These are phyloP conservation scores for Spongispora temasekensis DNA, from an alignment of 1,284 basidiomycete genomes.

Conservation along the genomic window DNA sequence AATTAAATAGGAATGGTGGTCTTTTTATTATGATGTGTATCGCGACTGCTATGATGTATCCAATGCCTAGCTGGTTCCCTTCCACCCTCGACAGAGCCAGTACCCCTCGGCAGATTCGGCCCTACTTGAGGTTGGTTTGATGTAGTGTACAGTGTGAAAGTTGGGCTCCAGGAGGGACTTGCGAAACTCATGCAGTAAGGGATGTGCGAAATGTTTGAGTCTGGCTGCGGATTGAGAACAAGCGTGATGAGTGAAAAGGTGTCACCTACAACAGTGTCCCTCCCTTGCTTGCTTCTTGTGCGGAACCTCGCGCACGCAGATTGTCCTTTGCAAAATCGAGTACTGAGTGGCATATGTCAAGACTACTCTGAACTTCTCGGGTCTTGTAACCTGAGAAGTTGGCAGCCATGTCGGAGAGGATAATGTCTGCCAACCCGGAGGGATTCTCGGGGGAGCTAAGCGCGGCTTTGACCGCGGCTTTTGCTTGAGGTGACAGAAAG, in stretches of 20 bases:
- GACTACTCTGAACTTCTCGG: conserved; percentile 59
- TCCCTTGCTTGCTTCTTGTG: conserved; percentile 43
- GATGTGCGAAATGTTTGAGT: conserved; percentile 75
- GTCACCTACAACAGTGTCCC: conserved; percentile 68
- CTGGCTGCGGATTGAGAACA: conserved; percentile 38
- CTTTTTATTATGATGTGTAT: conserved; percentile 15
- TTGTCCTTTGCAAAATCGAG: conserved; percentile 59
- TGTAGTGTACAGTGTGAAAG: conserved; percentile 57
- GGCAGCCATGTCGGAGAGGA: conserved; percentile 79
- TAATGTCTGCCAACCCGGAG: conserved; percentile 61
- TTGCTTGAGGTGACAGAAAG: conserved; percentile 66
- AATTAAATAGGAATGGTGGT: too few relatives aligned
- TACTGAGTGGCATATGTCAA: conserved; percentile 65
- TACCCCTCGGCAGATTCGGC: conserved; percentile 72
- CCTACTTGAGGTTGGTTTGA: conserved; percentile 72
- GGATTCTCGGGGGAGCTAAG: conserved; percentile 40
- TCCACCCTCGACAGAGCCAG: conserved; percentile 71
- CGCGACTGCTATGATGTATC: not conserved
- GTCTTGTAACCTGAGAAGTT: conserved; percentile 66
- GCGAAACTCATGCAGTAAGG: conserved; percentile 57
- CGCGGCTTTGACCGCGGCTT: conserved; percentile 46
- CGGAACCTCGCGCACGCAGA: conserved; percentile 47
- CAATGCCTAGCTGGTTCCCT: conserved; percentile 14
- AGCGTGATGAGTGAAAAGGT: not conserved
- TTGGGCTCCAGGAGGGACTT: conserved; percentile 49